Evolutionary conservation across 164 flowering plant genomes (phyloP), one percentile per base, ranked within the genome.

Genomic region (Vitis labrusca): DNA sequence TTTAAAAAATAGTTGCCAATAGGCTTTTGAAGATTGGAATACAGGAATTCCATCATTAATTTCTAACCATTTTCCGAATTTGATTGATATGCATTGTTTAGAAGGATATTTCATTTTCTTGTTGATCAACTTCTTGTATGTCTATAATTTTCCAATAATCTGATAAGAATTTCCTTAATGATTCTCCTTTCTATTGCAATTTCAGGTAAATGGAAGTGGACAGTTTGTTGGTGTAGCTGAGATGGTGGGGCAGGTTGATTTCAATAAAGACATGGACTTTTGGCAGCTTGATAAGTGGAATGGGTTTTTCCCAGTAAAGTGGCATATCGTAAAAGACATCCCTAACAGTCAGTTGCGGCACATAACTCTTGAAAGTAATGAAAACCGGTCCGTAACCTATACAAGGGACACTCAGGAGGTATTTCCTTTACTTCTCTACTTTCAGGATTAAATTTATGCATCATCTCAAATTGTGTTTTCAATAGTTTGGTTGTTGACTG

Each of bases 351-450:
- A 72, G 63, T 70, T 92, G 69, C 68, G 79, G 61, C 97, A 90
- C 65, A 92, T 92, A 63, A 77, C 82, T 66, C 85, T 89, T 17
- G 93, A 88, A 71, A 80, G 85, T 69, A 92, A 89, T 77, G 97
- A 89, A n/a, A 83, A 85, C 69, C 83, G 71, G 66, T 64, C 91
- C 61, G 95, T 92, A 8, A 89, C 97, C 10, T 73, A 72, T 50
- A 86, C 81, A 67, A 79, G 94, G 78, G 97, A 90, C 71, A 89
- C 95, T 9, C 97, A 92, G 62, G 97, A 89, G 97, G 94, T 90
- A 86, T 10, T 65, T 14, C 10, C 30, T 27, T 71, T 29, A 23
- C 52, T 48, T 29, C 54, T 8, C 19, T 19, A 4, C 23, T 30
- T 16, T 30, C 8, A 7, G 16, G 16, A 13, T 2, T 64, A 64